Evolutionary conservation across 2,329 filamentous ascomycete species (phyloP), one percentile per base, ranked within the genome.

Genomic region (Fusarium verrucosum): DNA sequence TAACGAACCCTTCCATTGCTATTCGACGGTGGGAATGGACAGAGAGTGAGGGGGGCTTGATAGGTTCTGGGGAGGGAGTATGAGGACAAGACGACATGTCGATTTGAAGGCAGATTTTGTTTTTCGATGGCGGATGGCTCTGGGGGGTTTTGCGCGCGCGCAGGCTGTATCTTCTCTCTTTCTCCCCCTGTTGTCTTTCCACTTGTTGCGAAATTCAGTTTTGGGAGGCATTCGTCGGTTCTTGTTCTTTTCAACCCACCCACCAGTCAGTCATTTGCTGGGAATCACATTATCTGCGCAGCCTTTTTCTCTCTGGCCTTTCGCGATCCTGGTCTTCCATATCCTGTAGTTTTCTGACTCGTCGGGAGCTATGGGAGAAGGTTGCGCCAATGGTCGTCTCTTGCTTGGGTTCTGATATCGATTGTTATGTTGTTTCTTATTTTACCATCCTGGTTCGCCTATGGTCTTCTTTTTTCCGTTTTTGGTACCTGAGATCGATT

Each of bases 141-240:
- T 41, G 52, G 53, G 46, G 51, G 66, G 50, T 53, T 67, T 58
- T 61, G 46, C 63, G 63, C 50, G 46, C 61, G 66, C 62, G 53
- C 53, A 59, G 43, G 58, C 47, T 70, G 63, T 70, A 66, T 68
- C 63, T 65, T 69, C 57, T 63, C 56, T 50, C 49, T 58, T 30
- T 57, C 50, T 56, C 42, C 37, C 38, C 26, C 54, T 32, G 13
- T 26, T 32, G 25, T 47, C 40, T 40, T 30, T 45, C 30, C 47
- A 33, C 20, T 36, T 54, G 43, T 36, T 54, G 43, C 19, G 20
- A 40, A 64, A 52, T 36, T 28, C 32, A 60, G 50, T 20, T 47
- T 22, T 37, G 37, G 58, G 47, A 38, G 35, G 25, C n/a, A 46
- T 60, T 61, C 16, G 44, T 44, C 46, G 50, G 50, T 49, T 65